Base-by-base conservation (phyloP, 208 protist species). In the Acanthamoeba culbertsoni region DNA sequence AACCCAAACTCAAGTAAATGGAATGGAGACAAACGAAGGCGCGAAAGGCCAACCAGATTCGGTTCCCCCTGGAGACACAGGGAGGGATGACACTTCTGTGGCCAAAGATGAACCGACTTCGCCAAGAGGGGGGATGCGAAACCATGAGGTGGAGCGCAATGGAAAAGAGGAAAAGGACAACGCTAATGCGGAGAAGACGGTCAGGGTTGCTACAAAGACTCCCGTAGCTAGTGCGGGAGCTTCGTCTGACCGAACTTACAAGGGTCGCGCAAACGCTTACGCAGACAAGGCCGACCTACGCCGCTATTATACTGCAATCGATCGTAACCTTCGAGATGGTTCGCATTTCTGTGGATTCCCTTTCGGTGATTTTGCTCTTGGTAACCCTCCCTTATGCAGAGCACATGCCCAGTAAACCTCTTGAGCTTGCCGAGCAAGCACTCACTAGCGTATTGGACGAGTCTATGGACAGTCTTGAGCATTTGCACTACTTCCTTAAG, bases 241-340 rank as follows among this genome's bases (percentile, higher is more conserved):
- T 14, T 12, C 42, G 35, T 37, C 23, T 33, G 43, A n/a, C 7
- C n/a, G 23, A 18, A 37, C n/a, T n/a, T n/a, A 12, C 62, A 92
- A 57, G 88, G n/a, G 59, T n/a, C 37, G 59, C 28, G 37, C 45
- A 1, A 63, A 92, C 35, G 43, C 62, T 28, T 92, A 92, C 62
- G 12, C 48, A 3, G 88, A 92, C 45, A 92, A 92, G 43, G 40
- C 59, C 26, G 88, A 92, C 26, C 26, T 48, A 16, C 88, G 88
- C 35, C 88, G 88, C 63, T 79, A 63, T 62, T 92, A 92, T 62
- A 79, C 23, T 45, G 63, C 62, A 5, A 92, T 92, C 26, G 88
- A 92, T 42, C 57, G 88, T 35, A 43, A 43, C 40, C 42, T 92
- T 35, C 55, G 63, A 8, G 88, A 92, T 23, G 88, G 88, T 92